A percentile compares a stretch with the other conserved stretches of the same genome.
Conservation (phyloP, 495 filamentous ascomycete species). For the Neurospora sp. region DNA sequence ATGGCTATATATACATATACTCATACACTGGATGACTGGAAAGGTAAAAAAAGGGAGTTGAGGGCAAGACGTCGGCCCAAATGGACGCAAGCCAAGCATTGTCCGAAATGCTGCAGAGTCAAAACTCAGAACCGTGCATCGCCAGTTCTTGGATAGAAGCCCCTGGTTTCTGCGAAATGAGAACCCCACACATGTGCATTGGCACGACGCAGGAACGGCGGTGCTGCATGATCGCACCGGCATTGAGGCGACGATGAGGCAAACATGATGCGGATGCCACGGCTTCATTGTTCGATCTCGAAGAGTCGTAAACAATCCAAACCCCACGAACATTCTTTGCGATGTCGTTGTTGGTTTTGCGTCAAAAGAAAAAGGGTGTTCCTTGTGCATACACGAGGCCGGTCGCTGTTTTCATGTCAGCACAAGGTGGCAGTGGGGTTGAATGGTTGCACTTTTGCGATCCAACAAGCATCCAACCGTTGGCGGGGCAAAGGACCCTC, state of each 20-base stretch:
- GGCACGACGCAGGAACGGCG: neutral
- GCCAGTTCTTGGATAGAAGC: neutral
- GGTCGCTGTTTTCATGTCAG: neutral
- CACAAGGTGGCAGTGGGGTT: neutral
- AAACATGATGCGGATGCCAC: neutral
- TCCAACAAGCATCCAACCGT: neutral
- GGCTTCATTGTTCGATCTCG: neutral
- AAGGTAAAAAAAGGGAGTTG: neutral
- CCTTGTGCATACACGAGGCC: neutral
- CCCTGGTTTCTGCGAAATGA: neutral
- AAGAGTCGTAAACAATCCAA: neutral
- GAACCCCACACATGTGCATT: neutral
- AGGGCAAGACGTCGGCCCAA: neutral
- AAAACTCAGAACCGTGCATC: neutral
- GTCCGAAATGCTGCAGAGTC: neutral
- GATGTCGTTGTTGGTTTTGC: neutral
- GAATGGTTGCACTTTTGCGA: neutral
- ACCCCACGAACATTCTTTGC: neutral
- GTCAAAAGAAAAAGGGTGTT: neutral
- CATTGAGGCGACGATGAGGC: neutral
- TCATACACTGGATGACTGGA: neutral
- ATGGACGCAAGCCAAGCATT: neutral
- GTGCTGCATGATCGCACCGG: neutral
- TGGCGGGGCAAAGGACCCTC: neutral
- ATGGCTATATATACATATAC: neutral